Evolutionary conservation across 2,329 filamentous ascomycete species (phyloP), one percentile per base, ranked within the genome.

Genomic region (Emericellopsis cladophorae): DNA sequence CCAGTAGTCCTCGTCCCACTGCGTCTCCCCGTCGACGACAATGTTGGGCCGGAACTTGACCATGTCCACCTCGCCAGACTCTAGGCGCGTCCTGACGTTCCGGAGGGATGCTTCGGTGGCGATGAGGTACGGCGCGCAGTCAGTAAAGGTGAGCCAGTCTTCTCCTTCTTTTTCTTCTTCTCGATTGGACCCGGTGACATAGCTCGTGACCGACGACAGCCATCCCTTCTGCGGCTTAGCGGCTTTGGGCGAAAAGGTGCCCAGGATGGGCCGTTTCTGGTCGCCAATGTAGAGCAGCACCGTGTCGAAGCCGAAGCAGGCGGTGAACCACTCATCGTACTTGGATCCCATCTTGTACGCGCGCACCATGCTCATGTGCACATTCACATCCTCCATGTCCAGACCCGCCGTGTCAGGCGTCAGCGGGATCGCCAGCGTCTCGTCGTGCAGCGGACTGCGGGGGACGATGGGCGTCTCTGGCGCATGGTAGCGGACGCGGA

Each of bases 1-100:
- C 83, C 81, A 88, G 52, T 72, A 85, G 54, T 88, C 83, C 55
- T 88, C 82, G 11, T 80, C 79, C 54, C 74, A 88, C 1, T 74
- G 60, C 9, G 59, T 56, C 5, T 73, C 68, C 3, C 76, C 78
- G 31, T 73, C 71, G 2, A 87, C 59, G 2, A 88, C 76, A 37
- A 88, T 72, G 54, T 86, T 88, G 1, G 82, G 80, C 31, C 84
- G 74, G 56, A 87, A 84, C 50, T 81, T 82, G 32, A 70, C 71
- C 54, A 83, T 74, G 40, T 81, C 77, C 61, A 83, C 52, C 24
- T 68, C 57, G 11, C 60, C 64, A 0, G 61, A 60, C 0, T 68
- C 60, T 6, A 86, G 58, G 4, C 78, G 68, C 6, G 55, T 54
- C 29, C 73, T 76, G 37, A 93, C 73, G 49, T 84, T 70, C 16